Conservation (phyloP, 2,329 filamentous ascomycete genomes). For the Beauveria sp. region DNA sequence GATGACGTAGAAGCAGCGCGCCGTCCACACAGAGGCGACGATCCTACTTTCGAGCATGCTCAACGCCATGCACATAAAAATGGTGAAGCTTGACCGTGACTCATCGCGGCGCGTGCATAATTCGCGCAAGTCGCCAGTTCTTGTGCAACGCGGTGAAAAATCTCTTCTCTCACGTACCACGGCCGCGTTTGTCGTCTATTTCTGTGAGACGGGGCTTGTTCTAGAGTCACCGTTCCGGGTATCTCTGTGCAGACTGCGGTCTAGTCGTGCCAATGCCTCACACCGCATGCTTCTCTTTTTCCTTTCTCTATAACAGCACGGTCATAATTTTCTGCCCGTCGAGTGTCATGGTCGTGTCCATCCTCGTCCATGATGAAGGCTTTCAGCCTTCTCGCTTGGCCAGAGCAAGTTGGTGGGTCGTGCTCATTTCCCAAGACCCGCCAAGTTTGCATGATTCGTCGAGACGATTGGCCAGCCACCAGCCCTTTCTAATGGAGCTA, state of each 20-base stretch:
- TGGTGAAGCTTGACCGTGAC: neutral
- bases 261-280: neutral
- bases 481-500: neutral
- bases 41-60: slow-evolving; percentile 2
- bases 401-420: neutral
- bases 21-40: neutral
- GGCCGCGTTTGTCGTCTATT: neutral
- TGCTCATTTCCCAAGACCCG: slow-evolving; percentile 4
- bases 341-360: no score
- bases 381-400: neutral
- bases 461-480: neutral
- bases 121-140: neutral
- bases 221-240: neutral
- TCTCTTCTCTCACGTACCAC: neutral
- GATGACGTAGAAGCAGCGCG: neutral
- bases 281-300: neutral
- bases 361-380: neutral
- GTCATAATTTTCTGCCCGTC: no score
- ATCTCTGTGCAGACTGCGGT: neutral
- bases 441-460: neutral
- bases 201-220: neutral
- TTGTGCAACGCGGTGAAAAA: neutral
- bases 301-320: neutral
- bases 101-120: neutral
- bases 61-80: neutral